Evolutionary conservation across 352 stramenopile genomes (phyloP).

Genomic region (Phytopythium oedochilum): DNA sequence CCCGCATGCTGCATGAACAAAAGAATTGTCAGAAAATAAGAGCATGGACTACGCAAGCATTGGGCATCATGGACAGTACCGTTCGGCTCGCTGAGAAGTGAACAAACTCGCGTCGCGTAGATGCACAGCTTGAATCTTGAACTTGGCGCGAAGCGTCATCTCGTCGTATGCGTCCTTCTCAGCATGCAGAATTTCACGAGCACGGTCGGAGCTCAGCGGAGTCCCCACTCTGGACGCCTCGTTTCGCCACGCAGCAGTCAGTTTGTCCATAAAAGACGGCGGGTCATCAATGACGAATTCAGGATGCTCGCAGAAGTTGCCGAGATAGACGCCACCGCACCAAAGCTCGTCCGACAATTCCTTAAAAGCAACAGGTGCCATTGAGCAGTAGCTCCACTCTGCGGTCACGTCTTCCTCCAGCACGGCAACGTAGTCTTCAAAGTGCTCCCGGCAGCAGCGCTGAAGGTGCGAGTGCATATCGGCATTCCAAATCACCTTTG

Average conservation of each 20-base stretch:
- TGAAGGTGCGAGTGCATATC: constrained; percentile 90
- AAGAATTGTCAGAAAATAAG: constrained; percentile 4
- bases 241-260: constrained; percentile 76
- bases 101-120: constrained; percentile 25
- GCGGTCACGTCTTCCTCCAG: constrained; percentile 86
- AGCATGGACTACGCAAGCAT: neutral
- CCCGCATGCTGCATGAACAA: constrained; percentile 20
- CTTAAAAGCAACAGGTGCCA: constrained; percentile 88
- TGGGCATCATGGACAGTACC: constrained; percentile 17
- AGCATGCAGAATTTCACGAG: constrained; percentile 31
- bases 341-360: constrained; percentile 91
- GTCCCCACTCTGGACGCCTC: constrained; percentile 42
- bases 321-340: constrained; percentile 92
- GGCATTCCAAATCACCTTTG: constrained; percentile 93
- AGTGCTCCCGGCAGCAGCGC: constrained; percentile 83
- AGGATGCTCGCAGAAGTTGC: constrained; percentile 86
- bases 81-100: constrained; percentile 25
- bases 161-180: constrained; percentile 15
- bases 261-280: constrained; percentile 77
- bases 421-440: constrained; percentile 89
- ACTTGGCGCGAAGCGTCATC: constrained; percentile 36
- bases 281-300: constrained; percentile 85
- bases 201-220: constrained; percentile 29
- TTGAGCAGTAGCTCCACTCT: constrained; percentile 90
- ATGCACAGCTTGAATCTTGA: constrained; percentile 44